These are phyloP conservation scores for Stereocaulon alpinum DNA, from an alignment of 495 filamentous ascomycete genomes.

Conservation along the genomic window DNA sequence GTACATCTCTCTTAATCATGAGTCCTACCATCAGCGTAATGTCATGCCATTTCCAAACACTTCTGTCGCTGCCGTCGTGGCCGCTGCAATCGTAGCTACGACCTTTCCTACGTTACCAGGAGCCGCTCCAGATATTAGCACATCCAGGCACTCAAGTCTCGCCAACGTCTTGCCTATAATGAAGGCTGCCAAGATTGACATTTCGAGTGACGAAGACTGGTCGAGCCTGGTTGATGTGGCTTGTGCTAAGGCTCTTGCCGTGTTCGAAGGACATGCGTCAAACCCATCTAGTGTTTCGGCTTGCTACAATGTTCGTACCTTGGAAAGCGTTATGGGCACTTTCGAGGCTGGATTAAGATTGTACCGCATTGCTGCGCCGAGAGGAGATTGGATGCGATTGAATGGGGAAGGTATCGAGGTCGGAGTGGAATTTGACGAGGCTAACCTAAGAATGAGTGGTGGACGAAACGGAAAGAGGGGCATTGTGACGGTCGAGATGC, in stretches of 20 bases:
- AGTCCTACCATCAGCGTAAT: slow-evolving; percentile 12
- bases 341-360: slow-evolving; percentile 64
- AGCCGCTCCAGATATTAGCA: too few relatives aligned
- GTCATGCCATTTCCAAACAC: neutral
- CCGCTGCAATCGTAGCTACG: too few relatives aligned
- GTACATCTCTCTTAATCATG: neutral
- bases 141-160: too few relatives aligned
- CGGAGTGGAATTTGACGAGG: slow-evolving; percentile 47
- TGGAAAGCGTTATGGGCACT: slow-evolving; percentile 50
- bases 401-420: slow-evolving; percentile 44
- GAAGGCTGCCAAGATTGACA: too few relatives aligned
- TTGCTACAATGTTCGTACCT: slow-evolving; percentile 63
- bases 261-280: neutral
- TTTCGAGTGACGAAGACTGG: too few relatives aligned
- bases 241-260: slow-evolving; percentile 11
- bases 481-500: neutral
- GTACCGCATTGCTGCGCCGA: slow-evolving; percentile 49
- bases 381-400: slow-evolving; percentile 48
- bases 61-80: too few relatives aligned
- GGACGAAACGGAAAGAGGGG: slow-evolving; percentile 19
- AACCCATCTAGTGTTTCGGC: slow-evolving; percentile 66
- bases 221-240: neutral
- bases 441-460: slow-evolving; percentile 39
- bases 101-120: too few relatives aligned
- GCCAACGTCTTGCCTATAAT: too few relatives aligned